Base-by-base conservation (phyloP, 306 rosid species). In the Coriaria nepalensis region DNA sequence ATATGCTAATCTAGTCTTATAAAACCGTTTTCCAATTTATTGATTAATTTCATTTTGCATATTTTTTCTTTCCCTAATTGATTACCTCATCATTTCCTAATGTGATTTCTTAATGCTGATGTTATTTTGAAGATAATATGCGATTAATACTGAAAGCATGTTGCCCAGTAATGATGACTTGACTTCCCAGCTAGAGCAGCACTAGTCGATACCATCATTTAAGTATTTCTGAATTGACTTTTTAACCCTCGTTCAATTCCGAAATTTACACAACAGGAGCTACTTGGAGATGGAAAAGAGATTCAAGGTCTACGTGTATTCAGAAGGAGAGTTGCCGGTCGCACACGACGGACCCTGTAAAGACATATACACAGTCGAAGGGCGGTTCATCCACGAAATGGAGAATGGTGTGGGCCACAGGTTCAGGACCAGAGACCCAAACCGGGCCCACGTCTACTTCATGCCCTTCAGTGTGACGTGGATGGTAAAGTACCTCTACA, bases 401-500 rank as follows among this genome's bases (percentile, higher is more conserved):
- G 94, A 87, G 39, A 54, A 62, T 33, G 82, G 83, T 1, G 50
- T 13, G 33, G 68, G 67, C 12, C 58, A 65, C 12, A 55, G 50
- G 62, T 80, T 80, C 56, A 74, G 79, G 61, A 83, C 94, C 37
- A 39, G 6, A 51, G 76, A 77, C 55, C 75, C 87, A 5, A 11
- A 70, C 33, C 49, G 37, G 10, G 87, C 96, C 11, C 96, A 83
- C 10, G 82, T 69, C 56, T 71, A 52, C 72, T 87, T 80, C 59
- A 55, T 83, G 64, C 96, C 96, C 41, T 83, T 87, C 52, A 87
- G 96, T 43, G 93, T 87, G 32, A 74, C 94, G 9, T 78, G 78
- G 87, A 83, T 87, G 94, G 94, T 80, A n/a, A 87, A 69, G 69
- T 87, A 83, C 69, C 55, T 83, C 37, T 87, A 83, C 55, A 53